Percentiles rank a stretch among this genome's conserved stretches.
phyloP scores from a whole-genome alignment of 2,329 filamentous ascomycete species.

The Blastomyces emzantsi region DNA sequence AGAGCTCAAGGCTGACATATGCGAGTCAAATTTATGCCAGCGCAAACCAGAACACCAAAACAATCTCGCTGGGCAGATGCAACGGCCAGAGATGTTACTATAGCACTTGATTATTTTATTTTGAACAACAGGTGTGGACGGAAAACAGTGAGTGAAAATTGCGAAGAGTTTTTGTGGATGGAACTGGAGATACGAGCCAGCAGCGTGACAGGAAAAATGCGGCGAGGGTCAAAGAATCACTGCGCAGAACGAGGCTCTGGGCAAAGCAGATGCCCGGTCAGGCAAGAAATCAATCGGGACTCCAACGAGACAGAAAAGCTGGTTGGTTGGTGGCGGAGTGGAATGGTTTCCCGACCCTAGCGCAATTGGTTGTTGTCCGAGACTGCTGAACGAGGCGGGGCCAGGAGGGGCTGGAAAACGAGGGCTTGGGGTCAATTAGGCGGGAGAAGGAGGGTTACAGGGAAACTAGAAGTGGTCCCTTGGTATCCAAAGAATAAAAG shows the following conservation, averaged over 20 bases:
- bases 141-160: background rate
- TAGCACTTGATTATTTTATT: background rate
- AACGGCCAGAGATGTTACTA: too few species aligned
- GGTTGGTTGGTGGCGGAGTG: slow-evolving; percentile 2
- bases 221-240: background rate
- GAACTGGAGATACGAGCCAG: background rate
- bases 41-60: background rate
- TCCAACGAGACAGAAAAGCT: background rate
- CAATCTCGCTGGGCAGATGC: background rate
- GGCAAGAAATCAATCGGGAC: background rate
- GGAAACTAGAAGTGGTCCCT: too few species aligned
- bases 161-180: background rate
- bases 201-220: background rate
- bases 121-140: background rate
- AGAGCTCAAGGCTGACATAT: background rate
- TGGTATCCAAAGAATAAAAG: background rate
- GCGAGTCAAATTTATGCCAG: background rate
- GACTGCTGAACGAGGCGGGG: background rate
- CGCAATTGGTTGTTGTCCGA: background rate
- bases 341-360: background rate
- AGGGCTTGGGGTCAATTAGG: background rate
- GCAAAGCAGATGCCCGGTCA: background rate
- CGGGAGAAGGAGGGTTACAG: background rate
- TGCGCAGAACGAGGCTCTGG: background rate
- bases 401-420: slow-evolving; percentile 5